A percentile compares a stretch with the other conserved stretches of the same genome.
Evolutionary conservation across 306 rosid species (phyloP).

Genomic region (Cucurbita pepo): DNA sequence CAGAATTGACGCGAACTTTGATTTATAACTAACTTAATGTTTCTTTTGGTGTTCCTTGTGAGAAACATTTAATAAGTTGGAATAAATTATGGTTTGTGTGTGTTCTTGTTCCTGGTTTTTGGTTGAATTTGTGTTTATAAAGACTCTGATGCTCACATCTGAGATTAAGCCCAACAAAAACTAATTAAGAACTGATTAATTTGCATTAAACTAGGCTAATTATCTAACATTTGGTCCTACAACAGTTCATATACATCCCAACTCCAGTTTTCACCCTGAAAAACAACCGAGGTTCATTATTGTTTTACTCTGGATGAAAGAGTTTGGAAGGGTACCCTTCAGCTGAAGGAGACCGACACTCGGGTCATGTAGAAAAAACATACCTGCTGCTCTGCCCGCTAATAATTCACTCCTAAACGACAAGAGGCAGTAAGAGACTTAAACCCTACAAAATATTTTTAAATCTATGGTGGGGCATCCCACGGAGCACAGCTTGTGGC

Average conservation of each 20-base stretch:
- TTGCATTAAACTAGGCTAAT: no score
- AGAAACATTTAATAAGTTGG: not conserved
- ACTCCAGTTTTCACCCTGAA: not conserved
- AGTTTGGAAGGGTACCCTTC: not conserved
- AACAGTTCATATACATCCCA: not conserved
- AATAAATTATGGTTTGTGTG: not conserved
- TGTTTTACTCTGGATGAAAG: not conserved
- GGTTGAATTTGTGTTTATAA: not conserved
- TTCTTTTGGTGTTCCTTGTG: not conserved
- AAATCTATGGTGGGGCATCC: constrained; percentile 8
- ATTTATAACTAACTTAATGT: not conserved
- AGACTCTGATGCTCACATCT: not conserved
- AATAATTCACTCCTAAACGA: constrained; percentile 23
- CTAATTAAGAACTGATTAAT: no score
- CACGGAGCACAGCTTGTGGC: not conserved
- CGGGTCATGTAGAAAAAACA: not conserved
- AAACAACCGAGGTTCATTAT: not conserved
- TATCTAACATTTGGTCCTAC: no score
- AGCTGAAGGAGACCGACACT: not conserved
- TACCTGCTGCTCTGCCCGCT: constrained; percentile 84
- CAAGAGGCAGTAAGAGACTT: constrained; percentile 21
- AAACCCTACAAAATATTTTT: constrained; percentile 8
- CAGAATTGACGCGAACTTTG: not conserved
- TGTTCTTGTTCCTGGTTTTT: not conserved
- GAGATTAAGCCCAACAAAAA: no score